Evolutionary conservation across 805 yeast species (phyloP), one percentile per base, ranked within the genome.

Genomic region (Yarrowia phangngaensis): DNA sequence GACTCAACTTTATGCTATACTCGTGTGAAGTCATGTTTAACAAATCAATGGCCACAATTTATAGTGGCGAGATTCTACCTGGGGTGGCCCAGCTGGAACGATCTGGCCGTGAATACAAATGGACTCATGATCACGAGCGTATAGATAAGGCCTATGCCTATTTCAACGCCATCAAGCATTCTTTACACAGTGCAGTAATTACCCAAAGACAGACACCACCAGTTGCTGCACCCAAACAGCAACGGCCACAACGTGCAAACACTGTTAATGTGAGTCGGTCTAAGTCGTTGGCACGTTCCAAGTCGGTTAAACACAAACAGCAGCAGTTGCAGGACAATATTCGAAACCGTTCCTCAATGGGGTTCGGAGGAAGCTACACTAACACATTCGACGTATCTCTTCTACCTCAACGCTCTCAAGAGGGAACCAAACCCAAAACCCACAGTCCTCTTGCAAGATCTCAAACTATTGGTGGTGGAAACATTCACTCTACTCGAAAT

Each of bases 271-370:
- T n/a, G 31, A 15, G 11, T 28, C 13, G 48, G 2, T 15, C 34
- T 13, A 28, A 41, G 29, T 41, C 48, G 6, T 29, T 41, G 28
- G 32, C 32, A 2, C 45, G 45, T 2, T 26, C 31, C 16, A 38
- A 38, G 45, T 38, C 45, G 24, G 17, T 38, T 17, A 38, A 38
- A 13, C 29, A 35, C 30, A 27, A 40, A n/a, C 48, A 41, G 28
- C 34, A 41, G 29, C 34, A 41, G 23, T 22, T 41, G 22, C 48
- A 41, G 35, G 48, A 41, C 34, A 41, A 20, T 20, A 41, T 41
- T 14, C 27, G 48, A 4, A 41, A 41, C 29, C 48, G 48, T 22
- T 41, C 48, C 15, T 29, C 35, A 16, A 41, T 41, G 48, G 48
- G 48, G 8, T 41, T 41, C n/a, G 48, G 48, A 7, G 48, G 29